These are phyloP conservation scores for Lichtheimia corymbifera DNA, from an alignment of 371 early-diverging fungal species.

Conservation along the genomic window DNA sequence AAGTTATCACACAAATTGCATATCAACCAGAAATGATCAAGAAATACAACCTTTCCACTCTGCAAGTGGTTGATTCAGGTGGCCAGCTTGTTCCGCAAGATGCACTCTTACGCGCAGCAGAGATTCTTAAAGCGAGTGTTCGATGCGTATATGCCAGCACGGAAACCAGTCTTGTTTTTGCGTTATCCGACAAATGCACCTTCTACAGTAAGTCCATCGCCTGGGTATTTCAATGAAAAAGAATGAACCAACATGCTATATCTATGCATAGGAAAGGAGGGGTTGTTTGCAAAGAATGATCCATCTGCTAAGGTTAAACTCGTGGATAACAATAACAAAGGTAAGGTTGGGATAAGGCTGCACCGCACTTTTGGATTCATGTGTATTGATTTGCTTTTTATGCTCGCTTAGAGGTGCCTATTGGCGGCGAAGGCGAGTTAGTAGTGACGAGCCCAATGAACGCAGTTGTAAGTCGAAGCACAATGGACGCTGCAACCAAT, in stretches of 20 bases:
- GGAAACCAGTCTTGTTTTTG: neutral
- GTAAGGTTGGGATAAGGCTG: neutral
- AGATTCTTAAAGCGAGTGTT: neutral
- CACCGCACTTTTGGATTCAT: neutral
- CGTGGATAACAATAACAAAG: neutral
- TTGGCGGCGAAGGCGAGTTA: neutral
- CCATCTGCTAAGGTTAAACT: neutral
- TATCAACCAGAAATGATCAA: neutral
- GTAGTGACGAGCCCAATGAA: neutral
- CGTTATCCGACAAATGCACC: neutral
- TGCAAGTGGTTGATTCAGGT: neutral
- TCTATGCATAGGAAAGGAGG: neutral
- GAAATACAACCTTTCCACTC: neutral
- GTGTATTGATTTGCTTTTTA: neutral
- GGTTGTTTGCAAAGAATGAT: neutral
- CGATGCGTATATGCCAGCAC: neutral
- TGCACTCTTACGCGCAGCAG: neutral
- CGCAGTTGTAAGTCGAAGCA: neutral
- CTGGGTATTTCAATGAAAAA: neutral
- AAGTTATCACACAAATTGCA: neutral
- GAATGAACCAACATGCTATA: neutral
- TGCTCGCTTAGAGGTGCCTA: neutral
- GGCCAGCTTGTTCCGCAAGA: neutral
- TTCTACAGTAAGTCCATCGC: neutral
- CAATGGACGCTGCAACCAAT: neutral